Evolutionary conservation across 2,329 filamentous ascomycete species (phyloP).

Genomic region (Aureobasidium pullulans): DNA sequence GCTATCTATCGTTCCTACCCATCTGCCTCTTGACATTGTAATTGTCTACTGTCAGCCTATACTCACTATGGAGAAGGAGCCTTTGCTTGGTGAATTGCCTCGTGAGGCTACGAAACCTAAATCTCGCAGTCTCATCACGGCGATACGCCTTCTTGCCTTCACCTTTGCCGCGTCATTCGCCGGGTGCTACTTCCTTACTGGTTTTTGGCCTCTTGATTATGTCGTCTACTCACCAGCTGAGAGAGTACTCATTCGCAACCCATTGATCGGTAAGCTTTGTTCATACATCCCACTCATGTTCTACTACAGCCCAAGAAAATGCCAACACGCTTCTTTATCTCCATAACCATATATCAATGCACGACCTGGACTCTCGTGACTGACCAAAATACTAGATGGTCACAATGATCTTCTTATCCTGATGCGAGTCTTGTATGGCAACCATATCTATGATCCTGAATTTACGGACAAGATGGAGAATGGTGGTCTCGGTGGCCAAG

Average conservation of each 20-base stretch:
- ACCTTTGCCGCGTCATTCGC: neutral
- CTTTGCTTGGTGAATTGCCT: neutral
- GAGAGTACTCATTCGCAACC: constrained; percentile 31
- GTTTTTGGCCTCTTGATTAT: constrained; percentile 1
- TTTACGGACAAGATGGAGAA: constrained; percentile 71
- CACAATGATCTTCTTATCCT: constrained; percentile 81
- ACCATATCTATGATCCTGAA: constrained; percentile 66
- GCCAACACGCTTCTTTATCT: no score
- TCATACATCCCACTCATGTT: neutral
- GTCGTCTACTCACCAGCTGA: constrained; percentile 17
- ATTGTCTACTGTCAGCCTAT: neutral
- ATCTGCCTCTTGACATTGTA: neutral
- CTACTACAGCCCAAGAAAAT: no score
- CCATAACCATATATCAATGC: no score
- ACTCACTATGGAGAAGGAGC: constrained; percentile 1
- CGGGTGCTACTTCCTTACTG: neutral
- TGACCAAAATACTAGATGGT: constrained; percentile 54
- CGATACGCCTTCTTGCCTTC: neutral
- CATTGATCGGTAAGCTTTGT: constrained; percentile 30
- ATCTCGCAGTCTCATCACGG: neutral
- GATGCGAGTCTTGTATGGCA: constrained; percentile 59
- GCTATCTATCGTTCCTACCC: neutral
- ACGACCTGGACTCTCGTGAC: neutral
- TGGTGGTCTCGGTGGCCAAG: constrained; percentile 61
- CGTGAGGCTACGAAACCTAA: neutral